Evolutionary conservation across 2,329 filamentous ascomycete species (phyloP), one percentile per base, ranked within the genome.

Genomic region (Sphaerulina vaccinii): DNA sequence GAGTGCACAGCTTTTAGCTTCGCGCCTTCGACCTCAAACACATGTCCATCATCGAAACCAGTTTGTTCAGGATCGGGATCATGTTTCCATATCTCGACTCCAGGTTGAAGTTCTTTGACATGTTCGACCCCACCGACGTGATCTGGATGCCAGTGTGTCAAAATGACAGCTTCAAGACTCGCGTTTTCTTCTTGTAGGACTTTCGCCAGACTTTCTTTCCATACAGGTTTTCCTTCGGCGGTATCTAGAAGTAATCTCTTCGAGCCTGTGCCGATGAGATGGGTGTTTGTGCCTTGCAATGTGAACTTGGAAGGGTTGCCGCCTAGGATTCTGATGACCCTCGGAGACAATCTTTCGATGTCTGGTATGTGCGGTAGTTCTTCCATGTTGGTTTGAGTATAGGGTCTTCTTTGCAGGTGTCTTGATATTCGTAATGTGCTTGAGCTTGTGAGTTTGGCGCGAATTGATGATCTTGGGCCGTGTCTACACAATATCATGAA

Each of bases 71-170:
- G 1, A 22, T 37, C 22, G 1, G 44, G 35, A 19, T 33, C 10
- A 6, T 27, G 9, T 42, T 66, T 66, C 10, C 37, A 63, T 1
- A 65, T 32, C 57, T 66, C 19, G 59, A 60, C 48, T 1, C 46
- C 58, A 61, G 2, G 22, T 9, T 39, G n/a, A 2, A 46, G 6
- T 10, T 73, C 70, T 13, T 15, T 27, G 1, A 96, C 75, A 62
- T 95, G 84, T 2, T 73, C 68, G 19, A 96, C 80, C 6, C 93
- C 93, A 19, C 84, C 82, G 5, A 85, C 79, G 66, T 99, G 93
- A 66, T 99, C 93, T 36, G 75, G 80, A 67, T 99, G 93, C 90
- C 91, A 95, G 70, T 99, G 93, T 0, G 91, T 95, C 42, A 99
- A 76, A 18, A 99, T 76, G 0, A 85, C 84, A 15, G 78, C 74